Evolutionary conservation across 345 rosid genomes (phyloP).

Genomic region (Clausena lansium): DNA sequence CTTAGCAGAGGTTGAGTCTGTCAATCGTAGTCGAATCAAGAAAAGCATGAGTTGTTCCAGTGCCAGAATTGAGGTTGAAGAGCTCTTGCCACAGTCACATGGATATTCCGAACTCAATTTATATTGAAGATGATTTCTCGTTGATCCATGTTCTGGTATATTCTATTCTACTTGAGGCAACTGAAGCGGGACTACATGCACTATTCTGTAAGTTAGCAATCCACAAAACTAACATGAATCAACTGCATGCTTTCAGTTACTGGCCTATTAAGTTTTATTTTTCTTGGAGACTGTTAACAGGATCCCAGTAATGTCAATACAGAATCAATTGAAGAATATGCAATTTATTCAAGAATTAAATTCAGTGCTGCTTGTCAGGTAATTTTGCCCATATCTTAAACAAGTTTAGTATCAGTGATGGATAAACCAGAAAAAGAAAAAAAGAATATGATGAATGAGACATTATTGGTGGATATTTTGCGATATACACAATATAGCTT

Average conservation of each 20-base stretch:
- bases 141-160: conserved; percentile 2
- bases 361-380: conserved; percentile 17
- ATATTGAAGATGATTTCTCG: conserved; percentile 31
- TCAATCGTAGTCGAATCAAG: conserved; percentile 49
- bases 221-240: background rate
- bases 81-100: conserved; percentile 62
- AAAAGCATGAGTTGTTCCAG: conserved; percentile 70
- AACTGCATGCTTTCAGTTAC: background rate
- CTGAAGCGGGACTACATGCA: conserved; percentile 8
- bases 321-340: background rate
- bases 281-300: conserved; percentile 19
- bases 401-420: background rate
- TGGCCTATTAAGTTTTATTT: background rate
- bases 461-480: background rate
- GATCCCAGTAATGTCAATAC: background rate
- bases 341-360: background rate
- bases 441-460: background rate
- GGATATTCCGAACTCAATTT: conserved; percentile 50
- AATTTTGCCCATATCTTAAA: background rate
- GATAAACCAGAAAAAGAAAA: background rate
- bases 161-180: background rate
- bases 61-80: conserved; percentile 86
- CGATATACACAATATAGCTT: conserved; percentile 5
- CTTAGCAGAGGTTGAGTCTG: conserved; percentile 80
- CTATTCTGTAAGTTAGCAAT: background rate